These are phyloP conservation scores for Ogataea ramenticola DNA, from an alignment of 805 yeast species.

Conservation along the genomic window DNA sequence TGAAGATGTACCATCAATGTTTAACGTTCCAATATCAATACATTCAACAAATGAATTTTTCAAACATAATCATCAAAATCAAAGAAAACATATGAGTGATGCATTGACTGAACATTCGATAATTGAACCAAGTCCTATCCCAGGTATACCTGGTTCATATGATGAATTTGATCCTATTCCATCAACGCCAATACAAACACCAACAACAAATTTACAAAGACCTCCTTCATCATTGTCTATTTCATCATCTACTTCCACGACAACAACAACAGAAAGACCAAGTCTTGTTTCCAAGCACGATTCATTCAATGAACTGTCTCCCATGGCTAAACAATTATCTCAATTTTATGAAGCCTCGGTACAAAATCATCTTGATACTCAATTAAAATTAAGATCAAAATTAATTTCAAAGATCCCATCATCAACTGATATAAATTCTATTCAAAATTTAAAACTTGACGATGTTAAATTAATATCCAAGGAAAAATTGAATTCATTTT, in stretches of 20 bases:
- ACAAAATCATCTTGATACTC: conserved; percentile 26
- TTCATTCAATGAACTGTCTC: conserved; percentile 23
- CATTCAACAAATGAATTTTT: conserved; percentile 24
- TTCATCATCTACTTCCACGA: background rate
- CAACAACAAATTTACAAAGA: background rate
- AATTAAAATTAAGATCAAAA: conserved; percentile 28
- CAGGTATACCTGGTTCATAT: background rate
- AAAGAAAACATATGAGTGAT: no score
- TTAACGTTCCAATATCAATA: conserved; percentile 47
- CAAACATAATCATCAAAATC: conserved; percentile 8
- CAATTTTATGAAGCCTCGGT: conserved; percentile 34
- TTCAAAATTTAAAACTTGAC: conserved; percentile 39
- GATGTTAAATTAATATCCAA: conserved; percentile 54
- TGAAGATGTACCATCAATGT: conserved; percentile 32
- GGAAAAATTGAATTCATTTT: conserved; percentile 47
- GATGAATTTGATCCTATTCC: no score
- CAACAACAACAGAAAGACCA: conserved; percentile 3
- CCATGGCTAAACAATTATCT: conserved; percentile 32
- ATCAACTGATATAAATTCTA: conserved; percentile 25
- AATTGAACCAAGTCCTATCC: conserved; percentile 2
- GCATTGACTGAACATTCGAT: conserved; percentile 1
- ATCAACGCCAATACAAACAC: background rate
- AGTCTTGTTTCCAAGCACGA: conserved; percentile 18
- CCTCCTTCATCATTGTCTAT: background rate
- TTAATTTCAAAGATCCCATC: conserved; percentile 31